A percentile compares a stretch with the other conserved stretches of the same genome.
Conservation (phyloP, 2,329 filamentous ascomycete species). For the Verticillium zaregamsianum region DNA sequence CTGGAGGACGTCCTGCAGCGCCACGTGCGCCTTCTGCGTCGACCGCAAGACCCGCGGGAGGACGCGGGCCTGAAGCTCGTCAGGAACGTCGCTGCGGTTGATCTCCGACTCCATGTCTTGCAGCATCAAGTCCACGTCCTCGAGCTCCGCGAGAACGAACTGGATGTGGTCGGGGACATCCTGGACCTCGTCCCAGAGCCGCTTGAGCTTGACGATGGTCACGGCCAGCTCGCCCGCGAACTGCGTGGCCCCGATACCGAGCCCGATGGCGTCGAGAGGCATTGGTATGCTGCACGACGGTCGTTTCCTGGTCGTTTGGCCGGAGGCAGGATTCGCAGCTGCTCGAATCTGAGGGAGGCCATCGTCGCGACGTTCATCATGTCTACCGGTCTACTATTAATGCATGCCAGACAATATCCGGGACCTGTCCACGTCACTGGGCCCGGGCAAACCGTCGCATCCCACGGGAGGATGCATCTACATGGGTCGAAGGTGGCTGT, state of each 20-base stretch:
- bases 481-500: background rate
- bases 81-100: background rate
- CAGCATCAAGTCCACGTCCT: background rate
- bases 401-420: background rate
- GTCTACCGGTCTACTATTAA: background rate
- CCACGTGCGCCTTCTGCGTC: conserved; percentile 4
- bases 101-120: background rate
- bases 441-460: background rate
- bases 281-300: background rate
- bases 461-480: background rate
- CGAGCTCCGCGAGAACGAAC: conserved; percentile 1
- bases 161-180: conserved; percentile 6
- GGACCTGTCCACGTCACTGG: background rate
- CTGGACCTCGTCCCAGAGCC: conserved; percentile 7
- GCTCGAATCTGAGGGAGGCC: background rate
- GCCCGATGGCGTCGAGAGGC: background rate
- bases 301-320: background rate
- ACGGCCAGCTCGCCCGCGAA: background rate
- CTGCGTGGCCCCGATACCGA: background rate
- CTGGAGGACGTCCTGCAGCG: conserved; percentile 7
- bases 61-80: background rate
- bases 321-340: background rate
- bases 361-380: background rate
- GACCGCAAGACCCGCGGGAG: background rate
- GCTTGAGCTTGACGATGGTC: conserved; percentile 4